Base-by-base conservation (phyloP, 257 asterid species). In the Nicotiana attenuata region DNA sequence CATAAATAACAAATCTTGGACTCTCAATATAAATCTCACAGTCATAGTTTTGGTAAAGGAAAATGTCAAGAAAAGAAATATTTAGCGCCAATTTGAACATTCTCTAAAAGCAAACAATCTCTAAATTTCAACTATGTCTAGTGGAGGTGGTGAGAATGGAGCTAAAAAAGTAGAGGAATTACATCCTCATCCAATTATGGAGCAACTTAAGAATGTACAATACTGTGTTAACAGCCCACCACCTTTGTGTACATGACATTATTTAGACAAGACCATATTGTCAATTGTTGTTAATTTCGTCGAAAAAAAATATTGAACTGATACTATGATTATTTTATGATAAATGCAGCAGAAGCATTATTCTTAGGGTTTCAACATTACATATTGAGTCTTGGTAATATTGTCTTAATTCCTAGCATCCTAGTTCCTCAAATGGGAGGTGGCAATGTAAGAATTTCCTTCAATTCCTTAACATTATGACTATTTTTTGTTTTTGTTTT, bases 391-490 rank as follows among this genome's bases (percentile, higher is more conserved):
- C 91, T 93, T 53, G 97, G 97, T 71, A 90, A 91, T 50, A 82
- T 81, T 45, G 97, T 89, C 66, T 81, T 93, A 60, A 90, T 94
- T 83, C 94, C 98, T 47, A 90, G 89, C 22, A 55, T 92, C 47
- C 60, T 90, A 26, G 92, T 92, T 76, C 94, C 96, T 20, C 89
- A 84, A 77, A 94, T 94, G 97, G 98, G 97, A 60, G 98, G 97
- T 11, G 85, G 83, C 71, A 87, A 90, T 84, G 98, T 94, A 88
- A 88, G 89, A 77, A 75, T 81, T 52, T 69, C 5, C 5, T 20
- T 69, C 57, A 20, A 5, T 67, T 68, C 15, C 55, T 45, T 28
- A 45, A 13, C 35, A 11, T 13, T 73, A 14, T 0, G 14, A 71
- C 1, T 29, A 24, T 66, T 38, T 9, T 1, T 55, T 73, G 52